Conservation (phyloP, 2,329 filamentous ascomycete species). For the Cadophora sp. region DNA sequence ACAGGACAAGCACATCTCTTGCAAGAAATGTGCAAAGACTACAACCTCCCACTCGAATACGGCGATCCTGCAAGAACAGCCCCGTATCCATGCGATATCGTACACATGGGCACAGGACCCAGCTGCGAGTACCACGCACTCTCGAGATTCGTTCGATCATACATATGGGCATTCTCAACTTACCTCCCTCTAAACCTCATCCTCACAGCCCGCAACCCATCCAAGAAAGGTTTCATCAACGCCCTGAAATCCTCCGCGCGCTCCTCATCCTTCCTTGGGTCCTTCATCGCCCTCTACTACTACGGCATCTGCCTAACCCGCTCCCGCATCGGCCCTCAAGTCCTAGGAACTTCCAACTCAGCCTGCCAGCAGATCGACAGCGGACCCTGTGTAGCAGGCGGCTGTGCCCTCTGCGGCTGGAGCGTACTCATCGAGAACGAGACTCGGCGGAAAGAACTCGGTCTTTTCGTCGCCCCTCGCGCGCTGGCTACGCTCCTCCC, state of each 20-base stretch:
- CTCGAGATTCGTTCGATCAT: constrained; percentile 71
- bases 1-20: constrained; percentile 74
- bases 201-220: constrained; percentile 61
- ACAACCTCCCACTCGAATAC: constrained; percentile 70
- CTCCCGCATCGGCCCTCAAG: constrained; percentile 72
- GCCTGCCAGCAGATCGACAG: constrained; percentile 61
- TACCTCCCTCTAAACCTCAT: constrained; percentile 78
- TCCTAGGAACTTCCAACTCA: constrained; percentile 62
- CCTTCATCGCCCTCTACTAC: constrained; percentile 82
- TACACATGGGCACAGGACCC: constrained; percentile 79
- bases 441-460: constrained; percentile 73
- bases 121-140: constrained; percentile 78
- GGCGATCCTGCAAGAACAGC: constrained; percentile 73
- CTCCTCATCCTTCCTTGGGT: constrained; percentile 78
- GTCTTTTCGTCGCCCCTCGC: constrained; percentile 80
- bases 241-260: constrained; percentile 67
- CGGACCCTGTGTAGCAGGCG: constrained; percentile 72
- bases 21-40: constrained; percentile 74
- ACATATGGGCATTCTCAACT: constrained; percentile 76
- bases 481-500: constrained; percentile 79
- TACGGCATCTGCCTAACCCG: constrained; percentile 83
- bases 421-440: constrained; percentile 76
- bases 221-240: constrained; percentile 50
- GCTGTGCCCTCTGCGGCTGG: constrained; percentile 81
- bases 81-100: constrained; percentile 82